Conservation (phyloP, 2,329 filamentous ascomycete genomes). For the Nigrospora sphaerica region DNA sequence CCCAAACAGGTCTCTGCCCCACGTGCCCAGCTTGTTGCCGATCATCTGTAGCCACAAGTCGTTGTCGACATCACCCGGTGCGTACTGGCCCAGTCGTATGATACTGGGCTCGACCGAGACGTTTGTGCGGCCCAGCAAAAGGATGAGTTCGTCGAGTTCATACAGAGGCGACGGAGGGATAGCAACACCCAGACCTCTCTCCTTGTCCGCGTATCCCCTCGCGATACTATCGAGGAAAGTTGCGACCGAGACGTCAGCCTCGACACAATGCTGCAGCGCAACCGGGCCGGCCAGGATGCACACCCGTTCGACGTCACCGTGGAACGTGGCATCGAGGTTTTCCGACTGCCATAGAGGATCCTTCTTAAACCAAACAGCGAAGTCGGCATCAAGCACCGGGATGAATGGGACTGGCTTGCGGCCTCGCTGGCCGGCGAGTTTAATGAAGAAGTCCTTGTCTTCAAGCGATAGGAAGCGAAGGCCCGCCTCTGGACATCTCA, state of each 20-base stretch:
- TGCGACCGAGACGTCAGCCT: constrained; percentile 55
- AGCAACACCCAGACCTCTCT: too few species aligned
- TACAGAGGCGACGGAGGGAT: too few species aligned
- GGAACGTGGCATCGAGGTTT: constrained; percentile 90
- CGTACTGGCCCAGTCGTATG: too few species aligned
- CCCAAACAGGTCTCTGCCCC: too few species aligned
- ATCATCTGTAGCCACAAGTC: too few species aligned
- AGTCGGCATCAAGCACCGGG: constrained; percentile 89
- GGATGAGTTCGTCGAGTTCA: too few species aligned
- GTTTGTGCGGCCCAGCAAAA: too few species aligned
- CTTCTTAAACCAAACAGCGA: constrained; percentile 99
- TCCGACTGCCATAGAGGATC: constrained; percentile 99
- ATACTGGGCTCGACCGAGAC: too few species aligned
- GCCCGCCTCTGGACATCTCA: constrained; percentile 73
- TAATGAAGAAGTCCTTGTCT: constrained; percentile 92
- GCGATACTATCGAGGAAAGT: constrained; percentile 13
- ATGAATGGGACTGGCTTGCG: constrained; percentile 98
- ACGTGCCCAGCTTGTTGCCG: too few species aligned
- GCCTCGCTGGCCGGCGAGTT: constrained; percentile 81
- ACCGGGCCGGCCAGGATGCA: constrained; percentile 95
- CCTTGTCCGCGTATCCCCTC: too few species aligned
- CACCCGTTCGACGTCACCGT: constrained; percentile 88
- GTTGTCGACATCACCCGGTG: too few species aligned
- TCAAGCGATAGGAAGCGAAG: constrained; percentile 93
- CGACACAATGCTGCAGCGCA: constrained; percentile 80